Evolutionary conservation across 2,329 filamentous ascomycete species (phyloP), one percentile per base, ranked within the genome.

Genomic region (Penicillium sp.): DNA sequence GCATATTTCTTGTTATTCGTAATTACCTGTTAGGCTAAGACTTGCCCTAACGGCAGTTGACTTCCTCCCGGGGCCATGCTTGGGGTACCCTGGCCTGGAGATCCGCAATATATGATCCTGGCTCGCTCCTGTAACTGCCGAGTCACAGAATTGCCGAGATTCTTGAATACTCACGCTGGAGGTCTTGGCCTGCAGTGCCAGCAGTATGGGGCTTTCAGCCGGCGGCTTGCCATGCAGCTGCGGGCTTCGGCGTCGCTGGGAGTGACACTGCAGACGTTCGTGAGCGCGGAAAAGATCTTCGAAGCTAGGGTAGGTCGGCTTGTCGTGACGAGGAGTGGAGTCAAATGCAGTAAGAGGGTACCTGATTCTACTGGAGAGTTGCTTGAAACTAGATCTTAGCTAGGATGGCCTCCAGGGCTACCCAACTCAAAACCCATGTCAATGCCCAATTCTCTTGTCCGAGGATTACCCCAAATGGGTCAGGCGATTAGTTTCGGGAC

Each of bases 181-280:
- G 22, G n/a, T 7, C 46, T 11, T 18, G 41, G 41, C 52, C 46
- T 55, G 44, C 11, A 10, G 52, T 60, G 60, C 58, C 58, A 63
- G 56, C 36, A 49, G 51, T 46, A 59, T 60, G 52, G 61, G 46
- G 43, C 35, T 47, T 22, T 47, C 43, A 50, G 55, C 39, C 35
- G 41, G 19, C 57, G 40, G 62, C 50, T 55, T 59, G 54, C 56
- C 57, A 59, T 66, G 61, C 63, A 63, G 61, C 58, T 58, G 46
- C 22, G 56, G 49, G 58, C 50, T 53, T 50, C 50, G 35, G 16
- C 55, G 27, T 44, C 27, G 31, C n/a, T 39, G 33, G 24, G 24
- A 31, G 54, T 60, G 54, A 40, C 55, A 58, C 61, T n/a, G 24
- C 43, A 31, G 13, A 37, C 50, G 56, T 27, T 50, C 18, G 18